Evolutionary conservation across 2,329 filamentous ascomycete species (phyloP).

Genomic region (Xylariaceae sp.): DNA sequence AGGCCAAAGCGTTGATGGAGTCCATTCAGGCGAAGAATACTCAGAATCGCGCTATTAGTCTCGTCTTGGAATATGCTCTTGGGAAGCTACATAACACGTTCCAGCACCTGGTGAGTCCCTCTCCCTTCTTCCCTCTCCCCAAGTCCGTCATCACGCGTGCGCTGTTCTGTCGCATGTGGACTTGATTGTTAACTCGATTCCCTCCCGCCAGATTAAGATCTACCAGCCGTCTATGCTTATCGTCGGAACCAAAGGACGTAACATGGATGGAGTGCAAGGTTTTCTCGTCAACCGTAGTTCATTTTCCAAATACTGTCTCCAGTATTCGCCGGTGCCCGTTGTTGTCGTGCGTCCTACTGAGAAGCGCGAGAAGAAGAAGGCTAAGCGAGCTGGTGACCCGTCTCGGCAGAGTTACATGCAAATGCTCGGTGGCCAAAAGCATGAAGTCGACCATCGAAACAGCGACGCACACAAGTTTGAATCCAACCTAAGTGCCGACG

Average conservation of each 20-base stretch:
- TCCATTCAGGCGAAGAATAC: constrained; percentile 73
- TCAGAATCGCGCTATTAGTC: constrained; percentile 74
- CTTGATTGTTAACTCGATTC: not conserved
- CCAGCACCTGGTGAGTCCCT: constrained; percentile 68
- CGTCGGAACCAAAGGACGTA: constrained; percentile 81
- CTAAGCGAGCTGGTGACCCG: constrained; percentile 74
- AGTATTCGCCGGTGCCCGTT: constrained; percentile 88
- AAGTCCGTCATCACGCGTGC: not conserved
- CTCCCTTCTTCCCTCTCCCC: not conserved
- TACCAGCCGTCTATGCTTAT: constrained; percentile 89
- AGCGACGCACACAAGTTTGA: constrained; percentile 52
- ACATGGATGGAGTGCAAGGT: constrained; percentile 78
- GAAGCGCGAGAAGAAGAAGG: constrained; percentile 85
- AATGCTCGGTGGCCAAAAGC: constrained; percentile 61
- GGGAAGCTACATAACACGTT: constrained; percentile 89
- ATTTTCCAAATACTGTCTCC: constrained; percentile 90
- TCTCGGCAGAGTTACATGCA: constrained; percentile 69
- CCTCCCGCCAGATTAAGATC: constrained; percentile 65
- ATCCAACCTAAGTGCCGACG: constrained; percentile 50
- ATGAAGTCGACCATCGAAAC: constrained; percentile 53
- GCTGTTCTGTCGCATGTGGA: not conserved
- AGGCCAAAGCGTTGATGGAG: constrained; percentile 69
- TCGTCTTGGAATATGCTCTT: constrained; percentile 81
- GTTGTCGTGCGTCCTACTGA: constrained; percentile 85
- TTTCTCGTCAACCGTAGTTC: constrained; percentile 72